Evolutionary conservation across 495 filamentous ascomycete species (phyloP).

Genomic region (Penicillium angulare): DNA sequence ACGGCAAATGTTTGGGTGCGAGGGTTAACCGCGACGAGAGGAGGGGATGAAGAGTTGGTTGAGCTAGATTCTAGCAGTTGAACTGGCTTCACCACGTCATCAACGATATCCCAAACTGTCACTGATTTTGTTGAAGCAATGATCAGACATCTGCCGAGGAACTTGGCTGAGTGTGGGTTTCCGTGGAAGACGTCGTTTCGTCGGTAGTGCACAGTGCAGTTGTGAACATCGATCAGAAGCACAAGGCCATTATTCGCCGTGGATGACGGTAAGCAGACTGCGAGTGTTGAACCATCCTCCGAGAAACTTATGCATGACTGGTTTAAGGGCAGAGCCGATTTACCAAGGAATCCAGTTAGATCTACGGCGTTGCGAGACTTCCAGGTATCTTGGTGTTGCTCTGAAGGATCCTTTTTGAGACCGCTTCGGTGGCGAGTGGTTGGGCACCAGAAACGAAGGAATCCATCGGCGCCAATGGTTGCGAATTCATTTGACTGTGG

Average conservation of each 20-base stretch:
- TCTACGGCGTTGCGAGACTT: constrained; percentile 60
- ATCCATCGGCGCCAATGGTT: constrained; percentile 76
- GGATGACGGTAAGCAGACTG: constrained; percentile 47
- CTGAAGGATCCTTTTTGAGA: constrained; percentile 51
- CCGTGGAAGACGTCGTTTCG: constrained; percentile 33
- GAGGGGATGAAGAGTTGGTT: constrained; percentile 4
- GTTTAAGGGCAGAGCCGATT: constrained; percentile 29
- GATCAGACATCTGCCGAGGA: constrained; percentile 35
- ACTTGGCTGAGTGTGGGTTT: constrained; percentile 27
- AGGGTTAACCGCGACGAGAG: constrained; percentile 36
- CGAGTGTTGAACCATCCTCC: constrained; percentile 83
- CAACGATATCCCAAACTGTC: constrained; percentile 44
- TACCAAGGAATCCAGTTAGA: constrained; percentile 40
- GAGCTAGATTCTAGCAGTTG: constrained; percentile 11
- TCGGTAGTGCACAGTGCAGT: constrained; percentile 31
- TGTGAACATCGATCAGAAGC: constrained; percentile 37
- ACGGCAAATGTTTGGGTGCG: constrained; percentile 39
- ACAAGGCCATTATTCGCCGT: constrained; percentile 24
- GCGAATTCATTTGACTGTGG: constrained; percentile 68
- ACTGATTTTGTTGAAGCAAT: constrained; percentile 37
- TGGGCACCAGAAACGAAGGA: constrained; percentile 75
- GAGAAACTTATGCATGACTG: constrained; percentile 64
- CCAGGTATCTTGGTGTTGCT: constrained; percentile 65
- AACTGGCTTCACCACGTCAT: constrained; percentile 35
- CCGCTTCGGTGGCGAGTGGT: constrained; percentile 63